Percentiles rank a stretch among this genome's conserved stretches.
Evolutionary conservation across 768 basidiomycete genomes (phyloP).

Genomic region (Auriscalpium orientale): DNA sequence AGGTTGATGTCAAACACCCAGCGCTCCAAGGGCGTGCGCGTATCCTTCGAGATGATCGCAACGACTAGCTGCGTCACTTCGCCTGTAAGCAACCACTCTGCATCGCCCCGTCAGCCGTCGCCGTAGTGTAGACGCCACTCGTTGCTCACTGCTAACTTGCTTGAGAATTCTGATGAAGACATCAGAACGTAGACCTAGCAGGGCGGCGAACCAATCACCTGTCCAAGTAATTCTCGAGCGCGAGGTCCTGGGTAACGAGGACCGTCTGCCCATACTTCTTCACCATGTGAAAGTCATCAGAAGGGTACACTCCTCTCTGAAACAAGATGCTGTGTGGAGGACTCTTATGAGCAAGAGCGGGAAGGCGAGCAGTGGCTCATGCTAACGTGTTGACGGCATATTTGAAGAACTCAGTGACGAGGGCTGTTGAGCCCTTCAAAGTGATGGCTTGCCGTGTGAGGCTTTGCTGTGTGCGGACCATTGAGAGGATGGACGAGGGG

Average conservation of each 20-base stretch:
- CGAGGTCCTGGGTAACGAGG: conserved; percentile 88
- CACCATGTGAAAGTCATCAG: conserved; percentile 98
- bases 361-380: background rate
- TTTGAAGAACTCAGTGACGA: conserved; percentile 99
- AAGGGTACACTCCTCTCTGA: conserved; percentile 94
- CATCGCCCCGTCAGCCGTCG: background rate
- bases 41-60: conserved; percentile 93
- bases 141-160: conserved; percentile 80
- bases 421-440: conserved; percentile 87
- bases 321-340: conserved; percentile 69
- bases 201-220: conserved; percentile 34
- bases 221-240: conserved; percentile 89
- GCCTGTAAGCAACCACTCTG: conserved; percentile 92
- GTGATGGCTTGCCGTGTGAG: conserved; percentile 72
- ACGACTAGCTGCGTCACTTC: conserved; percentile 92
- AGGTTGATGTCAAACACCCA: conserved; percentile 98
- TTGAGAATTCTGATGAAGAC: conserved; percentile 61
- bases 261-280: conserved; percentile 98
- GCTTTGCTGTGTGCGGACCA: conserved; percentile 38
- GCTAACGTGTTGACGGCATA: conserved; percentile 95
- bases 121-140: background rate
- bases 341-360: background rate
- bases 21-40: conserved; percentile 83
- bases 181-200: background rate
- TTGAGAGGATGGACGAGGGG: conserved; percentile 3